Evolutionary conservation across 805 yeast genomes (phyloP).

Genomic region (Yarrowia hollandica): DNA sequence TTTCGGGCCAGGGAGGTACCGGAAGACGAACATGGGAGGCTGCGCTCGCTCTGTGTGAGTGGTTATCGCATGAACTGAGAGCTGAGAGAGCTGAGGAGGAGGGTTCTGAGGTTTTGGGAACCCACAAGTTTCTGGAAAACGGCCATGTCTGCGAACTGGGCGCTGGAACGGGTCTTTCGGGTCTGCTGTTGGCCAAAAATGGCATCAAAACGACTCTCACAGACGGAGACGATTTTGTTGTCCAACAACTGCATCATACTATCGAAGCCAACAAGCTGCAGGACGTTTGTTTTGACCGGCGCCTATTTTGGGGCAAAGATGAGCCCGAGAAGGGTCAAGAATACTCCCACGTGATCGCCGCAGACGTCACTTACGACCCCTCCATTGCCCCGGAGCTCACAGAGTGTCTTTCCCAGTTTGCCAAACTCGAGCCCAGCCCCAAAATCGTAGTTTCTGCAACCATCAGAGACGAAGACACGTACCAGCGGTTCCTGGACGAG

Average conservation of each 20-base stretch:
- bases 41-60: slow-evolving; percentile 63
- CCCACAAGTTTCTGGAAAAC: background rate
- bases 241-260: slow-evolving; percentile 51
- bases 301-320: slow-evolving; percentile 35
- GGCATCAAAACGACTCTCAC: slow-evolving; percentile 49
- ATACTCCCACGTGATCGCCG: slow-evolving; percentile 54
- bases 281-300: slow-evolving; percentile 5
- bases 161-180: slow-evolving; percentile 84
- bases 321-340: slow-evolving; percentile 33
- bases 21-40: slow-evolving; percentile 96
- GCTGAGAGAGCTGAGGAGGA: background rate
- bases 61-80: slow-evolving; percentile 39
- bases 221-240: slow-evolving; percentile 64
- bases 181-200: slow-evolving; percentile 44
- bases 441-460: slow-evolving; percentile 66
- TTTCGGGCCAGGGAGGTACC: slow-evolving; percentile 63
- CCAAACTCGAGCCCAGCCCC: slow-evolving; percentile 31
- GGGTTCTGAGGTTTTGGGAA: background rate
- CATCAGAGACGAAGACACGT: slow-evolving; percentile 60
- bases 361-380: slow-evolving; percentile 86
- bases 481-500: slow-evolving; percentile 46
- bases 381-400: slow-evolving; percentile 57
- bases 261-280: slow-evolving; percentile 47
- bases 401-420: slow-evolving; percentile 44
- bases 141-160: slow-evolving; percentile 67